Conservation (phyloP, 177 flowering plant genomes). For the Vitis hybrid region DNA sequence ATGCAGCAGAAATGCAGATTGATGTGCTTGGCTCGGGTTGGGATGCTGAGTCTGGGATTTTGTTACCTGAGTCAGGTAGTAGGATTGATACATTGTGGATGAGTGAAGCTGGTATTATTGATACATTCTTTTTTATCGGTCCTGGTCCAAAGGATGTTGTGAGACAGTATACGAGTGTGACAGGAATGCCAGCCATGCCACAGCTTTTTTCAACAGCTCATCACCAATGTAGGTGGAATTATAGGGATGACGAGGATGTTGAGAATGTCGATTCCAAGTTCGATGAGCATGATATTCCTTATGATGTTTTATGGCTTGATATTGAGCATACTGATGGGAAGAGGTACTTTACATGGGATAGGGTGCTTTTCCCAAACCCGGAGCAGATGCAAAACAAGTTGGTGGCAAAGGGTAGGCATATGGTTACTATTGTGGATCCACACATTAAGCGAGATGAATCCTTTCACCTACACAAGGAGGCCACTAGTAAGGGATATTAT, state of each 20-base stretch:
- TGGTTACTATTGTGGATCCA: too few relatives aligned
- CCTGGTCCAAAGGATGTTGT: slow-evolving; percentile 92
- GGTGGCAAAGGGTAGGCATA: too few relatives aligned
- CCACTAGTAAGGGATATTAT: too few relatives aligned
- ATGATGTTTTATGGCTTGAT: slow-evolving; percentile 98
- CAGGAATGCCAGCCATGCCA: slow-evolving; percentile 84
- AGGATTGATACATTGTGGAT: slow-evolving; percentile 93
- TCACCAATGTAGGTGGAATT: slow-evolving; percentile 98
- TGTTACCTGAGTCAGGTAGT: slow-evolving; percentile 48
- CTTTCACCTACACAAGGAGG: too few relatives aligned
- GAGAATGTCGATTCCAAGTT: slow-evolving; percentile 78
- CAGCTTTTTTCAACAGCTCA: slow-evolving; percentile 81
- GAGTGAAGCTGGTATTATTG: slow-evolving; percentile 96
- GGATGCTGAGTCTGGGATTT: slow-evolving; percentile 61
- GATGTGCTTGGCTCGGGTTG: slow-evolving; percentile 84
- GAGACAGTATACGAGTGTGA: slow-evolving; percentile 72
- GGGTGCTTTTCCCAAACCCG: too few relatives aligned
- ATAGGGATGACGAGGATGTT: slow-evolving; percentile 97
- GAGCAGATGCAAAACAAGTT: too few relatives aligned
- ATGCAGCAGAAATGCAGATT: slow-evolving; percentile 99
- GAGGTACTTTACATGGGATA: slow-evolving; percentile 49
- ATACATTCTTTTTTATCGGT: slow-evolving; percentile 92
- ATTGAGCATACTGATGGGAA: slow-evolving; percentile 97
- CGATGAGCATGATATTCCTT: slow-evolving; percentile 93
- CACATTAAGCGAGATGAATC: too few relatives aligned